Evolutionary conservation across 208 protist genomes (phyloP).

Genomic region (Crithidia mellificae): DNA sequence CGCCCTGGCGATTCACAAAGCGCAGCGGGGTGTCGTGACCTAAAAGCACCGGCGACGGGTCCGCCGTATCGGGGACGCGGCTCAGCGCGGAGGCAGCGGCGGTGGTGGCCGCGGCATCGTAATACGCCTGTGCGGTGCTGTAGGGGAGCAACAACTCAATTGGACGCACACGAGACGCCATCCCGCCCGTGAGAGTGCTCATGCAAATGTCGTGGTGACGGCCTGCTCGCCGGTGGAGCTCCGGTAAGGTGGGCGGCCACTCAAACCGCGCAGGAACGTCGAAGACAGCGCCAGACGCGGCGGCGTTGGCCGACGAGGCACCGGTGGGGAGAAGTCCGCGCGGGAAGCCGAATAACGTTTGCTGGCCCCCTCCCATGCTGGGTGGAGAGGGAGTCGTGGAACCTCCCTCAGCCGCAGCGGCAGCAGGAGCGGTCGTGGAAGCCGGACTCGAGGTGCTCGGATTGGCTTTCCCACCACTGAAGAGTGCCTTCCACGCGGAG

Average conservation of each 20-base stretch:
- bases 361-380: conserved; percentile 11
- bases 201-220: background rate
- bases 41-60: conserved; percentile 13
- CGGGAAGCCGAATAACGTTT: conserved; percentile 13
- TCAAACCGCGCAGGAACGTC: conserved; percentile 17
- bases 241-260: conserved; percentile 24
- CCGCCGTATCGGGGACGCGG: conserved; percentile 11
- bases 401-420: too few species aligned
- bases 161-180: conserved; percentile 13
- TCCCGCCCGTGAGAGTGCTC: background rate
- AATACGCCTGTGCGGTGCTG: conserved; percentile 30
- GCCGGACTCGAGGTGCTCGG: background rate
- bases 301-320: background rate
- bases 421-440: background rate
- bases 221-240: conserved; percentile 15
- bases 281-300: background rate
- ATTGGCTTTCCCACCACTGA: conserved; percentile 2
- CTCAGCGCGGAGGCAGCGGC: background rate
- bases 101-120: conserved; percentile 17
- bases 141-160: conserved; percentile 44
- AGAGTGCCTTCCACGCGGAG: conserved; percentile 28
- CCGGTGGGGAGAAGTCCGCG: background rate
- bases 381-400: too few species aligned
- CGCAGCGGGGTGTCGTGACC: conserved; percentile 22
- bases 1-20: conserved; percentile 11